Evolutionary conservation across 257 asterid species (phyloP).

Genomic region (Ilex aquifolium): DNA sequence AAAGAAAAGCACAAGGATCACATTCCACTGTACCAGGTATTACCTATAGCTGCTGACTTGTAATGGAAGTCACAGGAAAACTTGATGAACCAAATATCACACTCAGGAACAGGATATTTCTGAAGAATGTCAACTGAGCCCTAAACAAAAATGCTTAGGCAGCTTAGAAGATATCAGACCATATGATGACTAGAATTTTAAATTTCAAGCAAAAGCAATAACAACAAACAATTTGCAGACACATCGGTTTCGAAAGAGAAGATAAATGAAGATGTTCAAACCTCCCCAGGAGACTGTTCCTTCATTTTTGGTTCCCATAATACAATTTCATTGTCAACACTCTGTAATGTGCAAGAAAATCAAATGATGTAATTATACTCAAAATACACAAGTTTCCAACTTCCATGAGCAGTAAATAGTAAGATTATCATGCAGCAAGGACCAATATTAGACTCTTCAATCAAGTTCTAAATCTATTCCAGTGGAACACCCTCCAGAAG

Average conservation of each 20-base stretch:
- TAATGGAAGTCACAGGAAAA: conserved; percentile 85
- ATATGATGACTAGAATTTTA: not conserved
- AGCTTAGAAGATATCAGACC: conserved; percentile 6
- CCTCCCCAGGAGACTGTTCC: conserved; percentile 98
- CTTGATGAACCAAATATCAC: conserved; percentile 98
- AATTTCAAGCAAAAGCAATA: conserved; percentile 9
- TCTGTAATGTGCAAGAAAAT: conserved; percentile 41
- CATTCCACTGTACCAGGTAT: conserved; percentile 6
- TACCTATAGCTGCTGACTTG: conserved; percentile 84
- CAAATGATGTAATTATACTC: too few relatives aligned
- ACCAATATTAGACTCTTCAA: too few relatives aligned
- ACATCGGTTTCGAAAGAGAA: conserved; percentile 4
- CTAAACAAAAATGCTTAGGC: conserved; percentile 38
- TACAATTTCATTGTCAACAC: conserved; percentile 93
- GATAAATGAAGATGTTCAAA: conserved; percentile 25
- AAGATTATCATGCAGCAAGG: too few relatives aligned
- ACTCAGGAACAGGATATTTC: conserved; percentile 94
- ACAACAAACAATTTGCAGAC: not conserved
- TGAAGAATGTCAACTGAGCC: conserved; percentile 93
- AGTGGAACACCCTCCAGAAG: too few relatives aligned
- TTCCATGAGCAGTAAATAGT: too few relatives aligned
- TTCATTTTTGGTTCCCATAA: conserved; percentile 98
- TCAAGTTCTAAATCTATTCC: too few relatives aligned
- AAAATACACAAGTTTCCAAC: too few relatives aligned
- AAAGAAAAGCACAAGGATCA: not conserved